Evolutionary conservation across 1,284 basidiomycete species (phyloP).

Genomic region (Ustilago bromivora): DNA sequence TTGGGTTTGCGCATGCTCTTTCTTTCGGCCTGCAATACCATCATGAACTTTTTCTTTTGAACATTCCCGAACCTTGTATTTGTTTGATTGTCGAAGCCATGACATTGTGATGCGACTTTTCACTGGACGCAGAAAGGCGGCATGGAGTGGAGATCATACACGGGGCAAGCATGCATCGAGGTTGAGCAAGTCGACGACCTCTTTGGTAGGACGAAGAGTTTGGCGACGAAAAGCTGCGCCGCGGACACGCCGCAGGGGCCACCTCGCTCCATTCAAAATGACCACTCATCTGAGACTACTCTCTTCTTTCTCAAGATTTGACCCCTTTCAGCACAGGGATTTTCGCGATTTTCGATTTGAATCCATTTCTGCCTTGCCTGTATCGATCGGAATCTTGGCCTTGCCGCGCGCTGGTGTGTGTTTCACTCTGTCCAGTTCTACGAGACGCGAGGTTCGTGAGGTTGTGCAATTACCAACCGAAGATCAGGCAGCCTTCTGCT

Average conservation of each 20-base stretch:
- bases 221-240: slow-evolving; percentile 3
- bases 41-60: slow-evolving; percentile 23
- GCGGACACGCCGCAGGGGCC: slow-evolving; percentile 22
- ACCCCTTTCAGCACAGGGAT: slow-evolving; percentile 24
- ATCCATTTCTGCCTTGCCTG: not conserved
- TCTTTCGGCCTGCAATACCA: slow-evolving; percentile 30
- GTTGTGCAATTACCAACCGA: slow-evolving; percentile 11
- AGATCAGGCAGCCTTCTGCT: not conserved
- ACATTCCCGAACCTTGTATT: not conserved
- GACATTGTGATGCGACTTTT: not conserved
- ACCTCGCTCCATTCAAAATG: slow-evolving; percentile 8
- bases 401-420: slow-evolving; percentile 6
- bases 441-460: slow-evolving; percentile 3
- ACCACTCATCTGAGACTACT: slow-evolving; percentile 18
- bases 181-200: not conserved
- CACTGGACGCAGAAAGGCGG: slow-evolving; percentile 6
- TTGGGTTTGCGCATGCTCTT: slow-evolving; percentile 9
- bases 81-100: not conserved
- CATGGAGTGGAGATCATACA: not conserved
- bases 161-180: not conserved
- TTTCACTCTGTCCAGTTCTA: not conserved
- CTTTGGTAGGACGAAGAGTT: not conserved
- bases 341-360: slow-evolving; percentile 14
- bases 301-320: not conserved
- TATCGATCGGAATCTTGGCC: slow-evolving; percentile 3